Conservation (phyloP, 1,284 basidiomycete genomes). For the Microbotryum saponariae region DNA sequence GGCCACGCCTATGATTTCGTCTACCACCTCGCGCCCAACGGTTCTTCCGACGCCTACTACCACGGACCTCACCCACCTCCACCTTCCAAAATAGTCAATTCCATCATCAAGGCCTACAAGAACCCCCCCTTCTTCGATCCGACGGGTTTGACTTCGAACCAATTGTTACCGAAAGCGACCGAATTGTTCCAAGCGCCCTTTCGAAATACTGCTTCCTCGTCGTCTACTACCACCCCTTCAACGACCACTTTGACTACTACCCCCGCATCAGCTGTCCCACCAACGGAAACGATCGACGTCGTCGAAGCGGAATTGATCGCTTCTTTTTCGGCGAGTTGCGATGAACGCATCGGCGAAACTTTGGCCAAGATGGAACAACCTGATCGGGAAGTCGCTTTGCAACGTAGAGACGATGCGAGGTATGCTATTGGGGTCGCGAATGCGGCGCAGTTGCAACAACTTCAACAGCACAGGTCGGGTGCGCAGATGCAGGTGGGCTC, state of each 20-base stretch:
- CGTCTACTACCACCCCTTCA: no score
- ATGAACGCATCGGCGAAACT: conserved; percentile 14
- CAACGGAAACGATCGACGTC: no score
- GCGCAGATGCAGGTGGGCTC: no score
- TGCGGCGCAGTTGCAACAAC: no score
- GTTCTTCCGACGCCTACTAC: conserved; percentile 26
- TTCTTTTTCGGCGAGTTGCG: conserved; percentile 24
- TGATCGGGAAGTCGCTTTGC: no score
- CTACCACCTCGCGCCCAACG: conserved; percentile 21
- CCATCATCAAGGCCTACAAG: conserved; percentile 14
- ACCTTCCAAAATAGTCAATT: conserved; percentile 20
- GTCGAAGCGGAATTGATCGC: conserved; percentile 11
- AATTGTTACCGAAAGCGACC: conserved; percentile 12
- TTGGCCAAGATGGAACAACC: conserved; percentile 5
- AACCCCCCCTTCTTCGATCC: conserved; percentile 24
- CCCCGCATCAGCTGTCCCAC: no score
- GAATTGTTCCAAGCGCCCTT: background rate
- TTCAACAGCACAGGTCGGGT: no score
- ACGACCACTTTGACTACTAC: no score
- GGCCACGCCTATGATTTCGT: conserved; percentile 27
- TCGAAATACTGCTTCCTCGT: no score
- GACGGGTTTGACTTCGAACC: conserved; percentile 8
- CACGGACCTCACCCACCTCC: conserved; percentile 29
- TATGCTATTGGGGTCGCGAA: no score
- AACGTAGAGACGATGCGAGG: no score